Conservation (phyloP, 2,329 filamentous ascomycete species). For the Colletotrichum orchidophilum region DNA sequence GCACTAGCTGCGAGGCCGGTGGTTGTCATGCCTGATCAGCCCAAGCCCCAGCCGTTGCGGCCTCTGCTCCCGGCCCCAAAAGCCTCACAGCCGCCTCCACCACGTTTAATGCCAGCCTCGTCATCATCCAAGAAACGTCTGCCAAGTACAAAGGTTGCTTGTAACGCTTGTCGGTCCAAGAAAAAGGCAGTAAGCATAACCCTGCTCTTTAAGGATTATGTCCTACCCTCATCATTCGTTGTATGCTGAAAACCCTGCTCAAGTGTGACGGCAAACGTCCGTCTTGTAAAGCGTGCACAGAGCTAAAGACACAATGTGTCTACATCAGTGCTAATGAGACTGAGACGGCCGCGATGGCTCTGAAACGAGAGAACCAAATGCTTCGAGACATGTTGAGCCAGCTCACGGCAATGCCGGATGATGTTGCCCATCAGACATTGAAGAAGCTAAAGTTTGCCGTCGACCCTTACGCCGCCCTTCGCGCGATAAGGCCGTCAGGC, state of each 20-base stretch:
- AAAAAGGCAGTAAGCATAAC: conserved; percentile 36
- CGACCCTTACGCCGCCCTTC: conserved; percentile 33
- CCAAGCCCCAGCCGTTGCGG: conserved; percentile 15
- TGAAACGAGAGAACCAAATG: conserved; percentile 30
- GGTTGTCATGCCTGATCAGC: conserved; percentile 17
- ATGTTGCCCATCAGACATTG: conserved; percentile 34
- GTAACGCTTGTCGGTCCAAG: conserved; percentile 37
- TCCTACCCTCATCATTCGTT: background rate
- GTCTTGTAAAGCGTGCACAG: conserved; percentile 33
- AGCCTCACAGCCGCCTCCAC: background rate
- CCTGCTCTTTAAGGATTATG: background rate
- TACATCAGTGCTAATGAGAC: conserved; percentile 34
- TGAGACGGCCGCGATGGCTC: conserved; percentile 28
- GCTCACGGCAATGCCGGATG: conserved; percentile 36
- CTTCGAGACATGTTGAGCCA: conserved; percentile 38
- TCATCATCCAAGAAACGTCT: background rate
- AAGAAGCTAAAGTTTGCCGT: conserved; percentile 35
- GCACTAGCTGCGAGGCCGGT: background rate
- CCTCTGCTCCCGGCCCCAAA: conserved; percentile 24
- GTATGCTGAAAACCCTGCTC: conserved; percentile 2
- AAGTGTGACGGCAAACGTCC: conserved; percentile 37
- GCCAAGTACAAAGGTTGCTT: conserved; percentile 33
- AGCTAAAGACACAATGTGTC: conserved; percentile 27
- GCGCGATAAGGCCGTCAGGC: conserved; percentile 10
- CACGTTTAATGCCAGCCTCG: conserved; percentile 4